Base-by-base conservation (phyloP, 2,329 filamentous ascomycete genomes). In the Aquanectria penicillioides region DNA sequence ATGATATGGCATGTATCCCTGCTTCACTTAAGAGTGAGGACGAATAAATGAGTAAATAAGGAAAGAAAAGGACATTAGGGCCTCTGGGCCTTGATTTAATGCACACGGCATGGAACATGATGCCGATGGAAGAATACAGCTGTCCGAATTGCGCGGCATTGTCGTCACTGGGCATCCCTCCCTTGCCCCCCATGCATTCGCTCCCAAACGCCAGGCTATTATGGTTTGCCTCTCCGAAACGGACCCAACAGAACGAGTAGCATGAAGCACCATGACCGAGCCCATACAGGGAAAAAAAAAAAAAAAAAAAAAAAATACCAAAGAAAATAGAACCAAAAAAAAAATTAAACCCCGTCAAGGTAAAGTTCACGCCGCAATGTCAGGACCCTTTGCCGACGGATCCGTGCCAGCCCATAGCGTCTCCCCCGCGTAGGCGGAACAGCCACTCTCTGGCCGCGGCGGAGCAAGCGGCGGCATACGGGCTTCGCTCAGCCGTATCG, bases 401-500 rank as follows among this genome's bases (percentile, higher is more conserved):
- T 43, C 53, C 46, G 44, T 23, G 37, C 17, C 18, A n/a, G 17
- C 43, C 20, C 48, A 52, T 33, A 17, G 5, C 22, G 17, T 23
- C 23, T 41, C 26, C 29, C 28, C 48, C 48, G 34, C 47, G 47
- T 44, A n/a, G 28, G 23, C 52, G 52, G 52, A 34, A 49, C 18
- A 18, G 18, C 17, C 3, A 25, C 28, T 25, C 38, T 6, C 20
- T 22, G 6, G 52, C 29, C 29, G 43, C 33, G 43, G 44, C 34
- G 36, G 43, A 36, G 41, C 22, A 40, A 20, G 20, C 31, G 28
- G 23, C 37, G 29, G n/a, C 20, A 11, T 11, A 28, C n/a, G 12
- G 23, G 20, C 18, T 8, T 37, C 22, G 15, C 31, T 66, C 57
- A 73, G 46, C 70, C 65, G 18, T 73, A 72, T 57, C 65, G 71